These are phyloP conservation scores for Cubamyces lactineus DNA, from an alignment of 768 basidiomycete species.

Conservation along the genomic window DNA sequence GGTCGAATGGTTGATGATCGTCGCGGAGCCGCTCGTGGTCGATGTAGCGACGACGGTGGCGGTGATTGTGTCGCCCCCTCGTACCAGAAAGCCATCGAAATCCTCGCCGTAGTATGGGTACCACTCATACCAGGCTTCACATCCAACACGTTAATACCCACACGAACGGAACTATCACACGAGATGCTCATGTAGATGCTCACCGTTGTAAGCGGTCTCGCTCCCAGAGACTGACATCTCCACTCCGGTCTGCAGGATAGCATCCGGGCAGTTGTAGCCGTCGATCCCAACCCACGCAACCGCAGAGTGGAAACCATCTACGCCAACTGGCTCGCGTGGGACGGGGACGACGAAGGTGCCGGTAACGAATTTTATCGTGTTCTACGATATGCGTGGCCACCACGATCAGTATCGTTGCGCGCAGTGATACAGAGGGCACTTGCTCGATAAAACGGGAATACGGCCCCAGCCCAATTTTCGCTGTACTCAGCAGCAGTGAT, in stretches of 20 bases:
- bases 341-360: slow-evolving; percentile 40
- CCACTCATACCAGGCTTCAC: slow-evolving; percentile 39
- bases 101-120: slow-evolving; percentile 39
- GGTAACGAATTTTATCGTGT: slow-evolving; percentile 40
- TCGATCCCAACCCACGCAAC: slow-evolving; percentile 44
- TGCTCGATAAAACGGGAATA: slow-evolving; percentile 33
- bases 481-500: slow-evolving; percentile 35
- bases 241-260: slow-evolving; percentile 42
- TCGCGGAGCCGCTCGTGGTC: slow-evolving; percentile 32
- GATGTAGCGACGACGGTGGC: slow-evolving; percentile 35
- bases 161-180: too few relatives aligned
- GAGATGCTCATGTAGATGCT: slow-evolving; percentile 8
- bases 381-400: slow-evolving; percentile 16
- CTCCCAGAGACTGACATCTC: slow-evolving; percentile 36
- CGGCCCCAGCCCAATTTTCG: slow-evolving; percentile 43
- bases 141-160: too few relatives aligned
- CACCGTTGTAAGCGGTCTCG: slow-evolving; percentile 34
- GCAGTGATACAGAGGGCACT: not conserved
- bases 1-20: slow-evolving; percentile 34
- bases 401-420: not conserved
- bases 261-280: slow-evolving; percentile 39
- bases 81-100: slow-evolving; percentile 37
- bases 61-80: slow-evolving; percentile 35
- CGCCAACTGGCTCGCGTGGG: slow-evolving; percentile 32
- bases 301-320: slow-evolving; percentile 31